phyloP scores from a whole-genome alignment of 2,329 filamentous ascomycete species.

The Exophiala sp. region DNA sequence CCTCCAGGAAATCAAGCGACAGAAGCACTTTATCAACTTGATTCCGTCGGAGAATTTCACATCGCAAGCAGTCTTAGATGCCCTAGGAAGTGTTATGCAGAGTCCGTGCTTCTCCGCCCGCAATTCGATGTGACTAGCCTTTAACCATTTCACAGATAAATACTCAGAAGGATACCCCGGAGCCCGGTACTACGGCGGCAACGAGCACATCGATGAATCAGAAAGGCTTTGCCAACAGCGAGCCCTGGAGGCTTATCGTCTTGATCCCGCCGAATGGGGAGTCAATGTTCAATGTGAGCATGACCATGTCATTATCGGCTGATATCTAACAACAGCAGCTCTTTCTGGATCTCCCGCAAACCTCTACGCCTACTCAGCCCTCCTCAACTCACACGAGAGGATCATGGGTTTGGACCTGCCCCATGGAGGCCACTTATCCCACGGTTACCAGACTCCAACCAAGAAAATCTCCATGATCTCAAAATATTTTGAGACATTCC shows the following conservation, averaged over 20 bases:
- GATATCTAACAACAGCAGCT: constrained; percentile 26
- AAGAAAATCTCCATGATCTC: constrained; percentile 97
- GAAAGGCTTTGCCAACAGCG: constrained; percentile 93
- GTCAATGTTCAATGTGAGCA: constrained; percentile 84
- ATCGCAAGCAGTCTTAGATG: constrained; percentile 95
- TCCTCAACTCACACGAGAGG: constrained; percentile 88
- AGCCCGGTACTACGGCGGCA: constrained; percentile 97
- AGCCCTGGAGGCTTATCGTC: constrained; percentile 84
- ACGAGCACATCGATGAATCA: constrained; percentile 96
- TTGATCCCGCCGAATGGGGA: constrained; percentile 87
- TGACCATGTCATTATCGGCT: neutral
- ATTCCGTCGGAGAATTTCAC: constrained; percentile 99
- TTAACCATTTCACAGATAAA: constrained; percentile 59
- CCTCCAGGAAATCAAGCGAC: constrained; percentile 59
- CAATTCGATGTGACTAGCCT: neutral
- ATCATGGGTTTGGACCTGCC: constrained; percentile 96
- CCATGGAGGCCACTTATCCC: constrained; percentile 91
- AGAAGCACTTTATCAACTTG: constrained; percentile 96
- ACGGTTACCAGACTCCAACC: constrained; percentile 93
- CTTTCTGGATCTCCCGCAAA: constrained; percentile 92
- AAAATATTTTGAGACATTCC: constrained; percentile 97
- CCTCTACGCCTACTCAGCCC: constrained; percentile 93
- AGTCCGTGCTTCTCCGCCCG: constrained; percentile 37
- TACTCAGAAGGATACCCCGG: constrained; percentile 99
- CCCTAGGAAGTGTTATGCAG: constrained; percentile 88